Percentiles rank a stretch among this genome's conserved stretches.
These are phyloP conservation scores for Xylaria digitata DNA, from an alignment of 2,329 filamentous ascomycete species.

Conservation along the genomic window DNA sequence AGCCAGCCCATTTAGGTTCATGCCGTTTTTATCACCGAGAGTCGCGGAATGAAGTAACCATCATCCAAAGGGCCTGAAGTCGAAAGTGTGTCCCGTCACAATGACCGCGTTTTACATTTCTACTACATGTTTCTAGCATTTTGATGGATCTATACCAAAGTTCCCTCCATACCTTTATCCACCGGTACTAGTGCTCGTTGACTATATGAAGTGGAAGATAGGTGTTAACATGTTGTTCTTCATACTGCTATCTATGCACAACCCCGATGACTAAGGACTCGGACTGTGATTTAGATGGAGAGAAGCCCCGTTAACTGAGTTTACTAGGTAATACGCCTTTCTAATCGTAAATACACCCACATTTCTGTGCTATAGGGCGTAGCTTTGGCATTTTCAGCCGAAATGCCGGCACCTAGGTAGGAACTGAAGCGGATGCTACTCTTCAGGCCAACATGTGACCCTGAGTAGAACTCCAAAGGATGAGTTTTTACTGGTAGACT, in stretches of 20 bases:
- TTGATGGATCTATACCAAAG: too few species aligned
- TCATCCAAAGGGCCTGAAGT: neutral
- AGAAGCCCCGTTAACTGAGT: neutral
- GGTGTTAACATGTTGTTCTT: neutral
- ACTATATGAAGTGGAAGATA: neutral
- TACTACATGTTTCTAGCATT: neutral
- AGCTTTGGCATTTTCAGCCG: neutral
- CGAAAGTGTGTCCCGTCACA: neutral
- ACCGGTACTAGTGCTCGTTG: neutral
- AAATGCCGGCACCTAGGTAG: neutral
- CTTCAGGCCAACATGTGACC: conserved; percentile 1
- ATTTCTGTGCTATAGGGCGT: neutral
- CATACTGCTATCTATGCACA: neutral
- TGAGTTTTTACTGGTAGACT: neutral
- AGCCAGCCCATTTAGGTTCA: neutral
- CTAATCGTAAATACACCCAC: neutral
- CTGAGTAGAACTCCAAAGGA: neutral
- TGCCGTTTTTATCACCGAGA: neutral
- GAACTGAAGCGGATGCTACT: neutral
- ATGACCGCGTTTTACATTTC: neutral
- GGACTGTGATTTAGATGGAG: neutral
- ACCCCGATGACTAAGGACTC: neutral
- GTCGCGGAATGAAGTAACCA: neutral
- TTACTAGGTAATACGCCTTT: neutral
- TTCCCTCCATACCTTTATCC: neutral